Evolutionary conservation across 2,329 filamentous ascomycete genomes (phyloP).

Genomic region (Aureobasidium sp.): DNA sequence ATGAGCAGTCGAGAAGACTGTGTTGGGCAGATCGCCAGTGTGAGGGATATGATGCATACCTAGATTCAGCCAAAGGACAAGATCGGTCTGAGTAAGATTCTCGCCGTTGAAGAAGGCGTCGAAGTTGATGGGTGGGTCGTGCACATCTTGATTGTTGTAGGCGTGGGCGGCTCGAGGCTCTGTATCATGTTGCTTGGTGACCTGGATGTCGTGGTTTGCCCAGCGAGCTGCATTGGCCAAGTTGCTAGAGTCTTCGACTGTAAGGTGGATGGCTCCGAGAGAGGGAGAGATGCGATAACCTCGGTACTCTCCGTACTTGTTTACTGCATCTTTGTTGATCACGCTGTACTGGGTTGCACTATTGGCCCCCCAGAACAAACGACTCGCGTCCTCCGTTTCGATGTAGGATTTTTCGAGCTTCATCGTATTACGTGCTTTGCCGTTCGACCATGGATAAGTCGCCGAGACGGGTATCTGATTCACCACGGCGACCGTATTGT

Average conservation of each 20-base stretch:
- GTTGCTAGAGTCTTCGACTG: constrained; percentile 19
- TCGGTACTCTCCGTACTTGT: constrained; percentile 42
- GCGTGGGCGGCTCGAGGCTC: constrained; percentile 31
- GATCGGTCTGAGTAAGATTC: constrained; percentile 34
- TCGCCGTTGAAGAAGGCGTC: constrained; percentile 36
- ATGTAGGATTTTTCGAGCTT: constrained; percentile 37
- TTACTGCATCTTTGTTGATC: constrained; percentile 42
- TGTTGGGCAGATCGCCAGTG: constrained; percentile 46
- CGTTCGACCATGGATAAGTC: constrained; percentile 42
- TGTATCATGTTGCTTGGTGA: constrained; percentile 38
- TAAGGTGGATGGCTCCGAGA: constrained; percentile 20
- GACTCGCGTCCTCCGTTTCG: constrained; percentile 26
- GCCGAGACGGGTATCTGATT: constrained; percentile 22
- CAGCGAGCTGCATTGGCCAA: constrained; percentile 25
- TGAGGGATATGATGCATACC: constrained; percentile 52
- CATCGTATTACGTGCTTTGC: constrained; percentile 43
- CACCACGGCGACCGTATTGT: constrained; percentile 34
- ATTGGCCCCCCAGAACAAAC: constrained; percentile 41
- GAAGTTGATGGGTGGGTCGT: constrained; percentile 37
- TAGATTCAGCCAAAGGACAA: constrained; percentile 46
- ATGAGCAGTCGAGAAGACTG: constrained; percentile 41
- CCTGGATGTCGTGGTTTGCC: constrained; percentile 30
- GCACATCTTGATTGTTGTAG: constrained; percentile 28
- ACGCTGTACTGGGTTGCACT: constrained; percentile 39
- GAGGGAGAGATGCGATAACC: constrained; percentile 43